These are phyloP conservation scores for Fusarium nodosum DNA, from an alignment of 2,329 filamentous ascomycete genomes.

Conservation along the genomic window DNA sequence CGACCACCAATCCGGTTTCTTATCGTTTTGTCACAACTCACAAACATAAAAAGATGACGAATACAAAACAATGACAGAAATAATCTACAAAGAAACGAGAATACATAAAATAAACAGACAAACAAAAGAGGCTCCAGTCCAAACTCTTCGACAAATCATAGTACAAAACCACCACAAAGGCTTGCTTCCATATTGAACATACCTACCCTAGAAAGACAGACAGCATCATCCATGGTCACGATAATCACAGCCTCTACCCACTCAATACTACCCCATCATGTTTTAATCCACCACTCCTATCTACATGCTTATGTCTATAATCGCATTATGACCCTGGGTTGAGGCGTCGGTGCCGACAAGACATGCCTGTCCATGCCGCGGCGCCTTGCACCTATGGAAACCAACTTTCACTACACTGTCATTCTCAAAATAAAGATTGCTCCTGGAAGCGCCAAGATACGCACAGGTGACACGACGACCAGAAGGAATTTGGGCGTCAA, in stretches of 20 bases:
- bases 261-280: slow-evolving; percentile 61
- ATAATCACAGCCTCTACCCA: slow-evolving; percentile 70
- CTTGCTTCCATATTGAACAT: background rate
- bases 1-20: too few relatives aligned
- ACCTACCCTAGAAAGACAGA: background rate
- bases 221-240: slow-evolving; percentile 75
- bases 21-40: too few relatives aligned
- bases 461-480: slow-evolving; percentile 72
- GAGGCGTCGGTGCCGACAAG: slow-evolving; percentile 51
- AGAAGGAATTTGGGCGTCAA: slow-evolving; percentile 61
- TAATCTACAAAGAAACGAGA: background rate
- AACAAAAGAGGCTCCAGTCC: background rate
- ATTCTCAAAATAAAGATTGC: slow-evolving; percentile 78
- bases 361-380: slow-evolving; percentile 78
- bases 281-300: slow-evolving; percentile 78
- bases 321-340: slow-evolving; percentile 77
- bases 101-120: background rate
- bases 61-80: background rate
- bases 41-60: too few relatives aligned
- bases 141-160: background rate
- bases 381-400: slow-evolving; percentile 79
- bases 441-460: slow-evolving; percentile 81
- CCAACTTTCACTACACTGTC: slow-evolving; percentile 81
- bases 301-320: slow-evolving; percentile 87
- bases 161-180: background rate